A percentile compares a stretch with the other conserved stretches of the same genome.
Evolutionary conservation across 1,139 yeast species (phyloP).

Genomic region (Zygosaccharomyces sapae): DNA sequence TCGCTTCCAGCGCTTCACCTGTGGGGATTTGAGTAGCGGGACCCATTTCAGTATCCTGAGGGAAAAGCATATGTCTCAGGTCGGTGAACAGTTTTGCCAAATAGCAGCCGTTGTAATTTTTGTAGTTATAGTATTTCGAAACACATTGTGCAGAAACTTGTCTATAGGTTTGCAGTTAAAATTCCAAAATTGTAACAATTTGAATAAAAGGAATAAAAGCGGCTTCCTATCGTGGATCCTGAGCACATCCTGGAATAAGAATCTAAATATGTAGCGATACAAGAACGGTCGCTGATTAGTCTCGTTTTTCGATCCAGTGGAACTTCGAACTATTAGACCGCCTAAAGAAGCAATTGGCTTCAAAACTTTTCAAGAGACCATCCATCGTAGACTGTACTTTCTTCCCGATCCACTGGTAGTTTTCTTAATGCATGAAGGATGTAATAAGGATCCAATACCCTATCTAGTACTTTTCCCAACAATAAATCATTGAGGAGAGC

Average conservation of each 20-base stretch:
- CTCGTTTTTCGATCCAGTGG: background rate
- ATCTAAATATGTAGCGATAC: conserved; percentile 22
- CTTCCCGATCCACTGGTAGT: background rate
- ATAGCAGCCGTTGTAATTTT: conserved; percentile 8
- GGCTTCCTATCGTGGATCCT: conserved; percentile 27
- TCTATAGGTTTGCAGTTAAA: conserved; percentile 15
- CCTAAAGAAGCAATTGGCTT: conserved; percentile 3
- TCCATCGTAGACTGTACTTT: background rate
- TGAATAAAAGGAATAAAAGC: conserved; percentile 21
- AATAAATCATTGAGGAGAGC: conserved; percentile 25
- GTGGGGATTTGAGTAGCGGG: conserved; percentile 23
- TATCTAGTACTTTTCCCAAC: conserved; percentile 25
- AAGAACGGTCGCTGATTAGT: conserved; percentile 10
- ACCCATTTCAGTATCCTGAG: conserved; percentile 31
- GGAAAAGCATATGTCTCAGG: conserved; percentile 27
- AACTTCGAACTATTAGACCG: conserved; percentile 3
- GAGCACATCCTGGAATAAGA: conserved; percentile 21
- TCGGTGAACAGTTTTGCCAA: conserved; percentile 7
- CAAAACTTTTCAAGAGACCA: conserved; percentile 5
- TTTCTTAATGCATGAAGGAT: conserved; percentile 21
- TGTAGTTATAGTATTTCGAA: conserved; percentile 10
- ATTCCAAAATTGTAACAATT: conserved; percentile 17
- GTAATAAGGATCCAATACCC: conserved; percentile 28
- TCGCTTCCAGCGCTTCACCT: conserved; percentile 21
- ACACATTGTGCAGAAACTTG: conserved; percentile 11